Evolutionary conservation across 371 early-diverging fungal species (phyloP), one percentile per base, ranked within the genome.

Genomic region (Nematocida major): DNA sequence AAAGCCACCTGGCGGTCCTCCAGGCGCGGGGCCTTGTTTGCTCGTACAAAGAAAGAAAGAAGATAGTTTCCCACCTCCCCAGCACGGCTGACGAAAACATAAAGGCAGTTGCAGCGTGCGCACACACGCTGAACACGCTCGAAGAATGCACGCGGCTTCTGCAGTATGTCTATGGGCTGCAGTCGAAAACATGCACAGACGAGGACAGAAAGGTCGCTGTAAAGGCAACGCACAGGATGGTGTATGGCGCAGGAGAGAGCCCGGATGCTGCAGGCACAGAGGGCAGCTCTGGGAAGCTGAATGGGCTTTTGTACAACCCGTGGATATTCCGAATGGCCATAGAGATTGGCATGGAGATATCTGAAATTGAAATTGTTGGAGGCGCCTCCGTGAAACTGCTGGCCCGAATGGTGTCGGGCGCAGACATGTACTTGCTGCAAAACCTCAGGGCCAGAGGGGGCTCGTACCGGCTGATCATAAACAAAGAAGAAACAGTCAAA

Each of bases 291-390:
- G 5, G 24, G 7, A 38, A 32, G n/a, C 28, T 42, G 20, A 61
- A 40, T 0, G 66, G 66, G 4, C 57, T 69, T 20, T 15, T 59
- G 3, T 22, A 57, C 13, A 62, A 69, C 40, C 70, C 70, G n/a
- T 69, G 70, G 70, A 26, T 69, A 38, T 30, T 28, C 28, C 57
- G 48, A 30, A 28, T 18, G n/a, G 70, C 70, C 4, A 34, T 69
- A n/a, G 70, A 69, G 24, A 42, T 57, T 24, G 70, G 70, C 24
- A 61, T 69, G 59, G 51, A 42, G 5, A 50, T 54, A 11, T 66
- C 49, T 30, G 36, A 68, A 24, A 48, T 57, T 9, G 28, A 24
- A 24, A 61, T 61, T 18, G 34, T 22, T 22, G 54, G 54, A 13
- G 54, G 5, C 4, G 32, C 15, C 9, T 20, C 57, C 18, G 20